Base-by-base conservation (phyloP, 208 protist species). In the Trichomonas vaginalis region DNA sequence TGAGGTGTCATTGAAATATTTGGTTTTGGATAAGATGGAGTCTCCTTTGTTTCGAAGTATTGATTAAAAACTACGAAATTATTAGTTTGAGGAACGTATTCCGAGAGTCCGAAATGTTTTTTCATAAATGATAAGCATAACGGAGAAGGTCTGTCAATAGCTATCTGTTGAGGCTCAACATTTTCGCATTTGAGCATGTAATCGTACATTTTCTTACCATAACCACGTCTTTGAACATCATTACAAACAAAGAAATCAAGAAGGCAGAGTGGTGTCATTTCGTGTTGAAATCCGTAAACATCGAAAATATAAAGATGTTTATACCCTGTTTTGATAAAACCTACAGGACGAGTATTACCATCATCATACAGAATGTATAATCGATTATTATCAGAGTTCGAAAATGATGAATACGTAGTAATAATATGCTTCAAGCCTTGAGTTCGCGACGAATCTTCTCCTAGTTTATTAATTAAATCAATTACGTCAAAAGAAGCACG, bases 21-120 rank as follows among this genome's bases (percentile, higher is more conserved):
- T 56, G 49, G 49, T 56, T 56, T 56, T n/a, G n/a, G n/a, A 15
- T 56, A 56, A 15, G 49, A 15, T 21, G 8, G 15, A 8, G 37
- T 42, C 42, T 42, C 35, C 6, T 6, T 10, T 45, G 3, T 9
- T 27, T 46, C 82, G 0, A 9, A 90, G 42, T 90, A 90, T 48
- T 90, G 14, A 48, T 90, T 37, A n/a, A 90, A 90, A 35, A 90
- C 82, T 48, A 90, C 82, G 32, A 90, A 90, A 45, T 90, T 90
- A 37, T 90, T 90, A 23, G 10, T 48, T 37, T 90, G 82, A 45
- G 37, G 82, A 48, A 90, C 15, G 42, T 48, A 90, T 48, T 90
- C 82, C 21, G 40, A 48, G 8, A 90, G 23, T 8, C 82, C 82
- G 48, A 90, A 90, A 37, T 90, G 82, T 40, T 90, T 90, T 32